These are phyloP conservation scores for Thermomyces lanuginosus DNA, from an alignment of 2,329 filamentous ascomycete genomes.

Conservation along the genomic window DNA sequence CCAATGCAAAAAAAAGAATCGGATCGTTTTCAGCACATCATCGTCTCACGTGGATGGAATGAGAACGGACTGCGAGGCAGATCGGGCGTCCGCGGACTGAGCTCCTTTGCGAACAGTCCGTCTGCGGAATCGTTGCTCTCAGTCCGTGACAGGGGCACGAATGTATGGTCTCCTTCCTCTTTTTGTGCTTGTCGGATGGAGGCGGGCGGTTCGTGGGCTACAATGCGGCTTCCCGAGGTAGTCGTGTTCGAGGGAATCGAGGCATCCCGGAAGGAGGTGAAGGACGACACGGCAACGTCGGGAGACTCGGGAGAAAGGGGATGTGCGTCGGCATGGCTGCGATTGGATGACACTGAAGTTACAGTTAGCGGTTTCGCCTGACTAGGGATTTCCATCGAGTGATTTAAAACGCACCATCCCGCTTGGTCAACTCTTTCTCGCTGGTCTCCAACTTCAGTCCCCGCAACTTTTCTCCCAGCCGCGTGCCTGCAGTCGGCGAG, in stretches of 20 bases:
- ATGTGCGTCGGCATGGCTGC: slow-evolving; percentile 15
- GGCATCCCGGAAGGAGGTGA: slow-evolving; percentile 37
- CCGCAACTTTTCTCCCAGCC: slow-evolving; percentile 62
- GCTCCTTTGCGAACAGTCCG: slow-evolving; percentile 70
- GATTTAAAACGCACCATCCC: slow-evolving; percentile 32
- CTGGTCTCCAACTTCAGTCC: slow-evolving; percentile 65
- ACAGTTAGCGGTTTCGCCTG: slow-evolving; percentile 1
- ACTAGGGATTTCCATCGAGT: background rate
- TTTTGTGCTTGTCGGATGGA: slow-evolving; percentile 24
- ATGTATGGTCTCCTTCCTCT: slow-evolving; percentile 15
- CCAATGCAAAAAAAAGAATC: background rate
- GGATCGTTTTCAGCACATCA: slow-evolving; percentile 5
- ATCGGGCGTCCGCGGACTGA: slow-evolving; percentile 74
- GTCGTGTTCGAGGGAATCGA: slow-evolving; percentile 8
- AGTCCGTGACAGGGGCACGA: slow-evolving; percentile 18
- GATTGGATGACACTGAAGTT: slow-evolving; percentile 1
- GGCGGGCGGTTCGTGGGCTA: slow-evolving; percentile 24
- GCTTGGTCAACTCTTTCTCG: slow-evolving; percentile 44
- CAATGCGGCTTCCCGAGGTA: slow-evolving; percentile 10
- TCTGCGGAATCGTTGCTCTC: slow-evolving; percentile 46
- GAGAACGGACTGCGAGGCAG: slow-evolving; percentile 72
- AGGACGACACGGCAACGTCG: slow-evolving; percentile 47
- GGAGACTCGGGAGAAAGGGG: slow-evolving; percentile 47
- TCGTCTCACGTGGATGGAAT: slow-evolving; percentile 32
- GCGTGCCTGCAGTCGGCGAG: slow-evolving; percentile 47